Base-by-base conservation (phyloP, 2,329 filamentous ascomycete genomes). In the Cladosporium sp. region DNA sequence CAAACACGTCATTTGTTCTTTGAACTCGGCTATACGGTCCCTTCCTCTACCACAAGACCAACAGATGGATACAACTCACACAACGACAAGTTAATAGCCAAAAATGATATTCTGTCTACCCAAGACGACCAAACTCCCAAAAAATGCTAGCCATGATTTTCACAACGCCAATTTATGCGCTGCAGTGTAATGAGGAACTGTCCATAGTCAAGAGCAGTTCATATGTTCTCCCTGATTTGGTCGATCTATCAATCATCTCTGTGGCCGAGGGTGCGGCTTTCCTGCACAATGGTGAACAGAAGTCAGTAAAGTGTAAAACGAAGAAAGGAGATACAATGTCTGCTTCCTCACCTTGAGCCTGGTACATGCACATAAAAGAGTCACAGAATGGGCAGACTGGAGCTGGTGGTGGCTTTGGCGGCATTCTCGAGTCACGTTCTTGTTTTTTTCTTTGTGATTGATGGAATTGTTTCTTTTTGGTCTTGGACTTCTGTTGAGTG, bases 181-280 rank as follows among this genome's bases (percentile, higher is more conserved):
- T 21, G 39, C 18, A n/a, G 39, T 43, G n/a, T 18, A 21, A 43
- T 11, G 14, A 43, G 2, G 18, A 21, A 43, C 18, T 10, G 6
- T 21, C 18, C 6, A 43, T 8, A 43, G 18, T 18, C 39, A n/a
- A 5, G 39, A 21, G 18, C 7, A 43, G 39, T 21, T 21, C 39
- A 43, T 21, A n/a, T n/a, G 7, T 0, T 43, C 18, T 32, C 7
- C 39, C 39, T 8, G 18, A 7, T 43, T 43, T 23, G 39, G 3
- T 21, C 39, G 39, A 46, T 46, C 1, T 14, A 13, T n/a, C 21
- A 14, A n/a, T 48, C 48, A 62, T 34, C 36, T 54, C 48, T 51
- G 62, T 28, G 61, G 61, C 26, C 51, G 57, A 10, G 62, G 62
- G 25, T 64, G 62, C 25, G 62, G 62, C 25, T 30, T 53, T 28